Percentiles rank a stretch among this genome's conserved stretches.
These are phyloP conservation scores for Cercospora sp. DNA, from an alignment of 2,329 filamentous ascomycete genomes.

Conservation along the genomic window DNA sequence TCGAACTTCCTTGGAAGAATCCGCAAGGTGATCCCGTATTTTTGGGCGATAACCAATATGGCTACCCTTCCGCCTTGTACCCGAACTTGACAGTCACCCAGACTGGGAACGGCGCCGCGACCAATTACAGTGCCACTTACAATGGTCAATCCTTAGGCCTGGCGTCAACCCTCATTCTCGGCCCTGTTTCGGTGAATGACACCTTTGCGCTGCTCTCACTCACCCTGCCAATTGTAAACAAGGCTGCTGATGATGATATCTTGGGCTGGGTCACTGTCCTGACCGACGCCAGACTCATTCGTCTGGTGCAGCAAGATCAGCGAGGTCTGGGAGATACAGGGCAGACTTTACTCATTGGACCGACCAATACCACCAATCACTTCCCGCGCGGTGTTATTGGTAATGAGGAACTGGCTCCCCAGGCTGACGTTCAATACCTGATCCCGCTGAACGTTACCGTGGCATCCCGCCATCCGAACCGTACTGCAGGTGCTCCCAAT, in stretches of 20 bases:
- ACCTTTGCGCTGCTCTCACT: slow-evolving; percentile 76
- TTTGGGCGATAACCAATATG: slow-evolving; percentile 60
- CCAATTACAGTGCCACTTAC: slow-evolving; percentile 43
- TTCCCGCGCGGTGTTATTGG: slow-evolving; percentile 40
- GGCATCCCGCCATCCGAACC: slow-evolving; percentile 30
- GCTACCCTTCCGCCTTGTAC: slow-evolving; percentile 72
- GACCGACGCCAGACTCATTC: slow-evolving; percentile 64
- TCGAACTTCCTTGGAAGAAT: slow-evolving; percentile 63
- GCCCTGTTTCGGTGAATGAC: slow-evolving; percentile 71
- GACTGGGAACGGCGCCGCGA: slow-evolving; percentile 37
- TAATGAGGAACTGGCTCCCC: slow-evolving; percentile 23
- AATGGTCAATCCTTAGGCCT: slow-evolving; percentile 47
- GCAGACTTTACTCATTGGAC: slow-evolving; percentile 69
- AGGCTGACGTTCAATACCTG: slow-evolving; percentile 34
- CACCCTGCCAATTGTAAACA: slow-evolving; percentile 75
- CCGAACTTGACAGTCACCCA: slow-evolving; percentile 66
- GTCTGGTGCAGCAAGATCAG: slow-evolving; percentile 60
- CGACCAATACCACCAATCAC: slow-evolving; percentile 63
- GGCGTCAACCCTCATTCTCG: slow-evolving; percentile 66
- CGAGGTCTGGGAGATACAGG: slow-evolving; percentile 75
- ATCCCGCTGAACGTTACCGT: slow-evolving; percentile 34
- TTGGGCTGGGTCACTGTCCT: slow-evolving; percentile 83
- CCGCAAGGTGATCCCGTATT: slow-evolving; percentile 59
- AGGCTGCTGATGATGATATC: slow-evolving; percentile 60
- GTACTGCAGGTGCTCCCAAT: slow-evolving; percentile 44